A percentile compares a stretch with the other conserved stretches of the same genome.
Conservation (phyloP, 805 yeast genomes). For the Pichia insulana region DNA sequence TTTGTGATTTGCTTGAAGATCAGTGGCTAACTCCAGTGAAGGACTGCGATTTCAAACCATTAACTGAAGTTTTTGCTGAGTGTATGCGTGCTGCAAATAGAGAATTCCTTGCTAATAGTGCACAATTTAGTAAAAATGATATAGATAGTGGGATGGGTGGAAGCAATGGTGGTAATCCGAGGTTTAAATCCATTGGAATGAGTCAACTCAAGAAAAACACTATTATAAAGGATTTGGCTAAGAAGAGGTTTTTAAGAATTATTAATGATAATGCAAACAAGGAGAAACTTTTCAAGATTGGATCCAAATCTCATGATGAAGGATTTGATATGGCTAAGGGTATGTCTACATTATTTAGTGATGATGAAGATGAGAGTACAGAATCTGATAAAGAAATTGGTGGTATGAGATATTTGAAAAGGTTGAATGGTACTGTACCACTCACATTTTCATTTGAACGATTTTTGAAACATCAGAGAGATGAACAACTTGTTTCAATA, state of each 20-base stretch:
- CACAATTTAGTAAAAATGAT: conserved; percentile 1
- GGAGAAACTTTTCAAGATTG: conserved; percentile 9
- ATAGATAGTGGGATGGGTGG: background rate
- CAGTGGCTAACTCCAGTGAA: conserved; percentile 44
- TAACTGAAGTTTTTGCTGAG: conserved; percentile 28
- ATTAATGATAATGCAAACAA: conserved; percentile 6
- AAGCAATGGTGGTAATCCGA: conserved; percentile 1
- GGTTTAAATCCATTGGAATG: conserved; percentile 7
- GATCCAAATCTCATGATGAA: conserved; percentile 12
- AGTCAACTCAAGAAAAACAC: conserved; percentile 44
- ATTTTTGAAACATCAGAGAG: conserved; percentile 58
- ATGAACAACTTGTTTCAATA: conserved; percentile 51
- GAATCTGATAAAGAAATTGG: background rate
- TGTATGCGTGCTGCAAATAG: conserved; percentile 25
- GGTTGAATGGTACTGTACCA: conserved; percentile 41
- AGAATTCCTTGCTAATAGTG: conserved; percentile 4
- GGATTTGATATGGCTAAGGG: conserved; percentile 11
- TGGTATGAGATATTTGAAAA: conserved; percentile 20
- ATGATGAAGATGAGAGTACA: conserved; percentile 6
- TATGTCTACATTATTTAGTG: conserved; percentile 1
- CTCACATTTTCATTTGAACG: conserved; percentile 57
- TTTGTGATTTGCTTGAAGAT: conserved; percentile 38
- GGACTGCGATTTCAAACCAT: conserved; percentile 23
- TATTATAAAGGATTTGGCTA: conserved; percentile 55
- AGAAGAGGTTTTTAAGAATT: conserved; percentile 20